Base-by-base conservation (phyloP, 1,139 yeast species). In the Taphrina communis region DNA sequence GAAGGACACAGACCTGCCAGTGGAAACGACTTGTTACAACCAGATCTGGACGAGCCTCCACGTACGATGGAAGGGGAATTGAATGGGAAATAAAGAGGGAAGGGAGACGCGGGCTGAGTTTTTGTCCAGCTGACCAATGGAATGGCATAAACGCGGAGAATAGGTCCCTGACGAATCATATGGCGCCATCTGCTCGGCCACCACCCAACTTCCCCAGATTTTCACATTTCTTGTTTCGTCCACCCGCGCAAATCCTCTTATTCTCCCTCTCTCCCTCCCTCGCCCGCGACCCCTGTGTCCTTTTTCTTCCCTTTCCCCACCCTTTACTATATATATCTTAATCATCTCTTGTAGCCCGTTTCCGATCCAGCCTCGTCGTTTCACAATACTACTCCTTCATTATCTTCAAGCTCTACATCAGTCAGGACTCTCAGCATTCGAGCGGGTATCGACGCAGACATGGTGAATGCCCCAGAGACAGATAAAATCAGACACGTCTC, bases 391-490 rank as follows among this genome's bases (percentile, higher is more conserved):
- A 21, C 11, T 21, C 38, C 35, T 25, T 25, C n/a, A 14, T 31
- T 7, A 1, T 19, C 11, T 31, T 25, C 56, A 21, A 31, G 38
- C 56, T 6, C 11, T 19, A 25, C 21, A 14, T 8, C 11, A 38
- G 6, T 14, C 19, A 9, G n/a, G 5, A 9, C 38, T 2, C 11
- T 19, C n/a, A 21, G 11, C 38, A 25, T 51, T 7, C 39, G 36
- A 35, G 9, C 35, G 6, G 38, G 8, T 14, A n/a, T 8, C 9
- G 11, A n/a, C 31, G 7, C 38, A 39, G 60, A 31, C 62, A 58
- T 58, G 62, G 62, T 58, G 41, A 58, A 58, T 39, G 62, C 62
- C 4, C 62, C 62, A 17, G 51, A 42, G 35, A 17, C 51, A 21
- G 21, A 44, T 9, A 31, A 17, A 17, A 17, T 46, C 39, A 21